Evolutionary conservation across 2,329 filamentous ascomycete genomes (phyloP).

Genomic region (Aspergillus thermomutatus): DNA sequence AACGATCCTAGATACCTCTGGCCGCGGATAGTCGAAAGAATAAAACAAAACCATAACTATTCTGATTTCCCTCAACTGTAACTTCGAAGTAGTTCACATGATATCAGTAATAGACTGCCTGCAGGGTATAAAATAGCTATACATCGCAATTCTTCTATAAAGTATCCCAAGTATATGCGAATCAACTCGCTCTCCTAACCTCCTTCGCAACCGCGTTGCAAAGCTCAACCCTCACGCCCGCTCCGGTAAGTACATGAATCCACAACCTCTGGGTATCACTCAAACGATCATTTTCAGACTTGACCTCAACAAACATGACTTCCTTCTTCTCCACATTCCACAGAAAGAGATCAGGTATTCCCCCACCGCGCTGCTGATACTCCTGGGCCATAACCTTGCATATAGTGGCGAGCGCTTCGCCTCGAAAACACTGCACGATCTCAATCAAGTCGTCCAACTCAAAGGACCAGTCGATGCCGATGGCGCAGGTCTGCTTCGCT

Average conservation of each 20-base stretch:
- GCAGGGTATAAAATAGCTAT: neutral
- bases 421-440: conserved; percentile 72
- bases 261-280: conserved; percentile 95
- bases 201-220: conserved; percentile 63
- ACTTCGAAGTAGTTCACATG: neutral
- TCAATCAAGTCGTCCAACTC: conserved; percentile 73
- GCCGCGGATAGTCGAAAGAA: neutral
- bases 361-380: conserved; percentile 79
- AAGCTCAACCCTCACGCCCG: conserved; percentile 81
- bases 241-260: conserved; percentile 88
- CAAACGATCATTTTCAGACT: conserved; percentile 84
- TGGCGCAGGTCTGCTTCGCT: conserved; percentile 74
- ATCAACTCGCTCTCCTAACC: conserved; percentile 30
- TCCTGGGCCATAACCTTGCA: conserved; percentile 96
- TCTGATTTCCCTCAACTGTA: neutral
- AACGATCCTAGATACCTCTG: neutral
- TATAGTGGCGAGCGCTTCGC: conserved; percentile 74
- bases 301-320: conserved; percentile 76
- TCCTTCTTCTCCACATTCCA: conserved; percentile 65
- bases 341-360: conserved; percentile 87
- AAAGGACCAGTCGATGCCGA: conserved; percentile 90
- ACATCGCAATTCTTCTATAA: neutral
- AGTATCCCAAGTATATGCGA: conserved; percentile 1
- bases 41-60: neutral
- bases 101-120: neutral